These are phyloP conservation scores for Aspergillus cavernicola DNA, from an alignment of 495 filamentous ascomycete genomes.

Conservation along the genomic window DNA sequence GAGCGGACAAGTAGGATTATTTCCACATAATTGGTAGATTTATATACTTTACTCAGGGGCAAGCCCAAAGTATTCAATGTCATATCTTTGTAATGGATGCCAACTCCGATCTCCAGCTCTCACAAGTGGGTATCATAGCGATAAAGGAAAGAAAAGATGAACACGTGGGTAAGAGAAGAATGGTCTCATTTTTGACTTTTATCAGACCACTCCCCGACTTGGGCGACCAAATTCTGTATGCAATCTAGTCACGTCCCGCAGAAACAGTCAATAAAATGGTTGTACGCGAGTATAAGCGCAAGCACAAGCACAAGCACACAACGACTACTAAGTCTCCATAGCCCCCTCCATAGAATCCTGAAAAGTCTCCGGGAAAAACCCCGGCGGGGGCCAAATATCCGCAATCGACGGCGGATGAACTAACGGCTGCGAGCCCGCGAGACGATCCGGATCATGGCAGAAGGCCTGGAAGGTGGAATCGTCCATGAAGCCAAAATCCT, in stretches of 20 bases:
- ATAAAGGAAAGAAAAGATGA: not conserved
- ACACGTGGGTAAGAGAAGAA: not conserved
- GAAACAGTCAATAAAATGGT: too few relatives aligned
- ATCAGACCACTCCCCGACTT: too few relatives aligned
- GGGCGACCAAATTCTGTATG: too few relatives aligned
- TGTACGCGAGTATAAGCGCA: too few relatives aligned
- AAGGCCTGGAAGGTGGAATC: slow-evolving; percentile 51
- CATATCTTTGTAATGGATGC: too few relatives aligned
- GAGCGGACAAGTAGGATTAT: too few relatives aligned
- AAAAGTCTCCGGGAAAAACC: slow-evolving; percentile 47
- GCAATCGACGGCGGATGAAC: slow-evolving; percentile 44
- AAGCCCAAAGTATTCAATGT: too few relatives aligned
- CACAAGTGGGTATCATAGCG: slow-evolving; percentile 11
- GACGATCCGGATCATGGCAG: slow-evolving; percentile 51
- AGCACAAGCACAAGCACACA: too few relatives aligned
- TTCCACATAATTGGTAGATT: too few relatives aligned
- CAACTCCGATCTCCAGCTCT: not conserved
- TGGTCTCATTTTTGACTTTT: too few relatives aligned
- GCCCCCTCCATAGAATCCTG: slow-evolving; percentile 28
- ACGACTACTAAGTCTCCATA: slow-evolving; percentile 25
- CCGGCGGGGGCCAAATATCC: slow-evolving; percentile 47
- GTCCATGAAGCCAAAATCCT: slow-evolving; percentile 58
- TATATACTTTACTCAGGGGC: too few relatives aligned
- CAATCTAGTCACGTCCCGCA: too few relatives aligned
- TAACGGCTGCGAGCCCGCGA: slow-evolving; percentile 38